Percentiles rank a stretch among this genome's conserved stretches.
Evolutionary conservation across 2,329 filamentous ascomycete genomes (phyloP).

Genomic region (Aspergillus uvarum): DNA sequence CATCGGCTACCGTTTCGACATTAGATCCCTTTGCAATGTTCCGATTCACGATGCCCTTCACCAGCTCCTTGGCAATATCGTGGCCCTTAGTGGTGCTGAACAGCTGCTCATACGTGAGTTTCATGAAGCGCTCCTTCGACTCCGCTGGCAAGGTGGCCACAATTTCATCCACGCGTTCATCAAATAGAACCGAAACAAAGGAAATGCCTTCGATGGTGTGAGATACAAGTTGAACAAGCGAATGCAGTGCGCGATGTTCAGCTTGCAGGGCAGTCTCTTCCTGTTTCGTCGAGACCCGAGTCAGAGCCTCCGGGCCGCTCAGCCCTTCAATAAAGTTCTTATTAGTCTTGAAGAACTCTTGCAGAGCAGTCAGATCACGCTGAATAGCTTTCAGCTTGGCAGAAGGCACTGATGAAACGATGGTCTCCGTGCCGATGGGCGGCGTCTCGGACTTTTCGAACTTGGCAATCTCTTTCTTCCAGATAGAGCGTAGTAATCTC

Average conservation of each 20-base stretch:
- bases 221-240: slow-evolving; percentile 78
- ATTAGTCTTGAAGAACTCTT: slow-evolving; percentile 83
- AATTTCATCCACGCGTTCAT: slow-evolving; percentile 89
- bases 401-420: slow-evolving; percentile 66
- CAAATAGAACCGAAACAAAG: slow-evolving; percentile 91
- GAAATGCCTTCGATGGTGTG: slow-evolving; percentile 96
- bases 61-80: slow-evolving; percentile 87
- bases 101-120: slow-evolving; percentile 82
- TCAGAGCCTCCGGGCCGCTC: slow-evolving; percentile 84
- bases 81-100: slow-evolving; percentile 79
- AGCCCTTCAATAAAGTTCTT: slow-evolving; percentile 89
- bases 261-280: slow-evolving; percentile 91
- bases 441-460: slow-evolving; percentile 50
- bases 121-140: slow-evolving; percentile 66
- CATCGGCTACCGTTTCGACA: slow-evolving; percentile 94
- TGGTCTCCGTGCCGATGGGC: slow-evolving; percentile 60
- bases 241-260: slow-evolving; percentile 88
- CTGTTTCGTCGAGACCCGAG: slow-evolving; percentile 73
- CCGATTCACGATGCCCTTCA: slow-evolving; percentile 96
- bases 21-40: slow-evolving; percentile 97
- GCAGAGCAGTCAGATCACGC: slow-evolving; percentile 73
- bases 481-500: slow-evolving; percentile 82
- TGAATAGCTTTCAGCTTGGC: slow-evolving; percentile 75
- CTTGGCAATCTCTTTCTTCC: slow-evolving; percentile 74
- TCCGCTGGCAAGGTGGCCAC: slow-evolving; percentile 71